These are phyloP conservation scores for Flaveria trinervia DNA, from an alignment of 129 eudicot genomes.

Conservation along the genomic window DNA sequence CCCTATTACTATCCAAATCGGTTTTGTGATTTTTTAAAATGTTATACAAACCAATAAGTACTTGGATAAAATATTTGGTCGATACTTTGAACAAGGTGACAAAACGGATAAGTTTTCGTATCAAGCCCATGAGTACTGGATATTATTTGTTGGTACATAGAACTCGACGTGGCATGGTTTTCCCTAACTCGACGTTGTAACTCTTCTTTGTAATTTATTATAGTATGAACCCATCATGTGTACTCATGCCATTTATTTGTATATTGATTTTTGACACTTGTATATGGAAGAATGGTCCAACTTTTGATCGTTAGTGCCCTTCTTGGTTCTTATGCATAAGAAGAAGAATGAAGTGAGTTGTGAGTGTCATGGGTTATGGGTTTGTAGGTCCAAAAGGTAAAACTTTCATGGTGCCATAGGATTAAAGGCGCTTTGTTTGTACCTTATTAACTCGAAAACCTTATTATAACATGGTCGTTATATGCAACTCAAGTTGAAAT, in stretches of 20 bases:
- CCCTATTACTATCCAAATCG: background rate
- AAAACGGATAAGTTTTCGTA: background rate
- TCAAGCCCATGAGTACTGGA: background rate
- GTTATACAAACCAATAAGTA: background rate
- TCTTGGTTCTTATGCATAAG: constrained; percentile 27
- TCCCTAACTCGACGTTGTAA: background rate
- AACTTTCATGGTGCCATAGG: background rate
- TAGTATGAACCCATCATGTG: constrained; percentile 9
- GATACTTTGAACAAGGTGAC: background rate
- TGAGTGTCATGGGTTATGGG: constrained; percentile 26
- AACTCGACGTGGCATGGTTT: background rate
- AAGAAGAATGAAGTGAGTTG: constrained; percentile 28
- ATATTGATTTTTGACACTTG: background rate
- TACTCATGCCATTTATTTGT: background rate
- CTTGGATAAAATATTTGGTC: background rate
- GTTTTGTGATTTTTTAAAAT: background rate
- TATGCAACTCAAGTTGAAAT: background rate
- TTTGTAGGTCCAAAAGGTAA: constrained; percentile 25
- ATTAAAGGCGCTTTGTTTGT: background rate
- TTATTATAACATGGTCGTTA: background rate
- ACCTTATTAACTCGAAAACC: background rate
- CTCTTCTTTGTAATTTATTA: background rate
- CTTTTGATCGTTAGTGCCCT: constrained; percentile 30
- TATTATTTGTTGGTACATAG: background rate
- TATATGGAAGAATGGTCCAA: constrained; percentile 21